Evolutionary conservation across 139 green algal genomes (phyloP).

Genomic region (Chlamydomonas applanata): DNA sequence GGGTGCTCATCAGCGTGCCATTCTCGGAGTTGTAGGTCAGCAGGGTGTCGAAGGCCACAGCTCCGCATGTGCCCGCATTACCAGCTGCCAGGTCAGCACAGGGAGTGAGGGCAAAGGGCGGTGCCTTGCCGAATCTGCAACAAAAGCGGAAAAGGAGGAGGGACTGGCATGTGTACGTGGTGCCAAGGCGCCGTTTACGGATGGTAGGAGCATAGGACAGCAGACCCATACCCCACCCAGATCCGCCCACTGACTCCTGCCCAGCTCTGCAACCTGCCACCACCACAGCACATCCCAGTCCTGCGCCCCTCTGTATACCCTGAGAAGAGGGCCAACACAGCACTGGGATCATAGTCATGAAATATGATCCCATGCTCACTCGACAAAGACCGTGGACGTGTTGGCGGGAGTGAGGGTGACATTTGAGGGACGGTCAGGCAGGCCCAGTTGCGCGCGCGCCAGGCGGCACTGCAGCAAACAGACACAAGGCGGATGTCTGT

Average conservation of each 20-base stretch:
- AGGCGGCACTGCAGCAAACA: conserved; percentile 8
- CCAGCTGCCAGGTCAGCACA: background rate
- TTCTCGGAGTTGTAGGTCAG: conserved; percentile 6
- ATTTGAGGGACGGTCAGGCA: background rate
- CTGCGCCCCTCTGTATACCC: too few species aligned
- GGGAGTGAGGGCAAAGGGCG: conserved; percentile 12
- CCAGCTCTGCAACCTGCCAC: too few species aligned
- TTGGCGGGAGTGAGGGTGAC: conserved; percentile 14
- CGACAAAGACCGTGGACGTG: conserved; percentile 13
- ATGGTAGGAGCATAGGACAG: too few species aligned
- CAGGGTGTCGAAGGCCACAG: conserved; percentile 1
- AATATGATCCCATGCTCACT: too few species aligned
- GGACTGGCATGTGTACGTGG: too few species aligned
- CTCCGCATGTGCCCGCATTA: background rate
- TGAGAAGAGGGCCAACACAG: too few species aligned
- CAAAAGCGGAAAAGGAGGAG: too few species aligned
- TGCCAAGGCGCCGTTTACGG: too few species aligned
- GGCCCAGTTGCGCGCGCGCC: background rate
- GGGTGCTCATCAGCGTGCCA: background rate
- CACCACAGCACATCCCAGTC: too few species aligned
- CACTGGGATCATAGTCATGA: too few species aligned
- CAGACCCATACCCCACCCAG: too few species aligned
- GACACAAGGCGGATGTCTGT: background rate
- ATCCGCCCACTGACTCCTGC: too few species aligned
- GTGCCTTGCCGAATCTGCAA: background rate